Evolutionary conservation across 306 rosid genomes (phyloP).

Genomic region (Senna tora): DNA sequence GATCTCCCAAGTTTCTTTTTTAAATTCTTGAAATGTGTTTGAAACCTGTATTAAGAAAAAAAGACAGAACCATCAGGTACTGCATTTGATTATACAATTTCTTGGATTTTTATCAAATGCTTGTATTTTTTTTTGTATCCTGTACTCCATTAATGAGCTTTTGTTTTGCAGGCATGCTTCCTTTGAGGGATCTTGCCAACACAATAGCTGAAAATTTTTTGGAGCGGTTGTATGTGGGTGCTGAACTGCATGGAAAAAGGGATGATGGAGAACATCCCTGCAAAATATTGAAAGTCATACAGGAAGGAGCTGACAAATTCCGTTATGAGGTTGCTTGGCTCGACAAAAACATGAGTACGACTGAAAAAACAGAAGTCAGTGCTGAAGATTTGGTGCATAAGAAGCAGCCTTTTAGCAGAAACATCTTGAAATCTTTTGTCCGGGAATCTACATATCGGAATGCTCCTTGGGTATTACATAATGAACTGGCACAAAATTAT

Average conservation of each 20-base stretch:
- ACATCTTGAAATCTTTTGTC: conserved; percentile 75
- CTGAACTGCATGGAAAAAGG: conserved; percentile 75
- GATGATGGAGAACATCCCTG: conserved; percentile 59
- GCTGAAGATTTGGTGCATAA: conserved; percentile 67
- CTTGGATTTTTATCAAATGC: conserved; percentile 5
- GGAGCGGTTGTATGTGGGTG: conserved; percentile 66
- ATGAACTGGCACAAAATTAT: conserved; percentile 69
- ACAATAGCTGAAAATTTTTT: conserved; percentile 70
- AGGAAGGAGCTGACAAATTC: conserved; percentile 47
- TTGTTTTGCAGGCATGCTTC: conserved; percentile 69
- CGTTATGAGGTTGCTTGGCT: conserved; percentile 82
- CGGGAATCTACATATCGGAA: conserved; percentile 91
- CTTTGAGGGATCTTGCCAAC: conserved; percentile 87
- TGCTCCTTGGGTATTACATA: conserved; percentile 91
- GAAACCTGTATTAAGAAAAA: neutral
- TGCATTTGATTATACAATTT: conserved; percentile 12
- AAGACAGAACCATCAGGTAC: neutral
- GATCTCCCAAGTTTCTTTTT: neutral
- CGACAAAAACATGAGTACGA: conserved; percentile 65
- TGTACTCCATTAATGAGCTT: conserved; percentile 23
- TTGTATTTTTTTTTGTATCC: conserved; percentile 17
- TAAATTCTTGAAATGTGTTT: neutral
- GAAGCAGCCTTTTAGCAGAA: conserved; percentile 83
- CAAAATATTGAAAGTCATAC: conserved; percentile 65
- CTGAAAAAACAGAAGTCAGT: conserved; percentile 49